Conservation (phyloP, 148 eudicot genomes). For the Dysphania ambrosioides region DNA sequence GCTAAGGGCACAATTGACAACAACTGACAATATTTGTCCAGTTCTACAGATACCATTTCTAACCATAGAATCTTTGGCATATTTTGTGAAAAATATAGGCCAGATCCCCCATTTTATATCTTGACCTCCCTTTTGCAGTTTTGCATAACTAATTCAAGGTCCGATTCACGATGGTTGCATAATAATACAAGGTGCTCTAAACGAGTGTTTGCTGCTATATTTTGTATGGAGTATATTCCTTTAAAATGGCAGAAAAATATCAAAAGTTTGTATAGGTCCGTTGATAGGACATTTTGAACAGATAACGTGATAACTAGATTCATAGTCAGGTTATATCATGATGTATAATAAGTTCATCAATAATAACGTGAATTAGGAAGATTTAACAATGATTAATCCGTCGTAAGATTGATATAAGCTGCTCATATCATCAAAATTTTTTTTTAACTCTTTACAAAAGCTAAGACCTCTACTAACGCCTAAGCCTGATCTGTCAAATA, state of each 20-base stretch:
- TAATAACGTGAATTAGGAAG: too few species aligned
- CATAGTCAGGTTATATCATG: too few species aligned
- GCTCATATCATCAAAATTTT: neutral
- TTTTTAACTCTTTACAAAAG: conserved; percentile 8
- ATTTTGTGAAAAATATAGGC: conserved; percentile 7
- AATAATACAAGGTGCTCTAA: too few species aligned
- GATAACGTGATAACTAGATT: too few species aligned
- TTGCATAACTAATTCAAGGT: neutral
- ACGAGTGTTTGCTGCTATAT: too few species aligned
- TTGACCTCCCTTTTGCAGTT: neutral
- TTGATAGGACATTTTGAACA: too few species aligned
- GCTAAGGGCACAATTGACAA: neutral
- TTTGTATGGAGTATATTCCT: too few species aligned
- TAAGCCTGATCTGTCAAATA: neutral
- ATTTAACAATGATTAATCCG: neutral
- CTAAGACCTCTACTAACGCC: neutral
- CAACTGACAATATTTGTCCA: conserved; percentile 20
- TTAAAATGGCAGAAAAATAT: too few species aligned
- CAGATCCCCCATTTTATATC: conserved; percentile 5
- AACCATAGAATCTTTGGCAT: conserved; percentile 16
- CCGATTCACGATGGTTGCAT: too few species aligned
- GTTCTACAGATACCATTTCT: conserved; percentile 20
- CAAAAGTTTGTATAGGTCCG: too few species aligned
- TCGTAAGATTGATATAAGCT: neutral
- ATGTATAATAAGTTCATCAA: too few species aligned